A percentile compares a stretch with the other conserved stretches of the same genome.
Evolutionary conservation across 1,284 basidiomycete species (phyloP).

Genomic region (Wallemia hederae): DNA sequence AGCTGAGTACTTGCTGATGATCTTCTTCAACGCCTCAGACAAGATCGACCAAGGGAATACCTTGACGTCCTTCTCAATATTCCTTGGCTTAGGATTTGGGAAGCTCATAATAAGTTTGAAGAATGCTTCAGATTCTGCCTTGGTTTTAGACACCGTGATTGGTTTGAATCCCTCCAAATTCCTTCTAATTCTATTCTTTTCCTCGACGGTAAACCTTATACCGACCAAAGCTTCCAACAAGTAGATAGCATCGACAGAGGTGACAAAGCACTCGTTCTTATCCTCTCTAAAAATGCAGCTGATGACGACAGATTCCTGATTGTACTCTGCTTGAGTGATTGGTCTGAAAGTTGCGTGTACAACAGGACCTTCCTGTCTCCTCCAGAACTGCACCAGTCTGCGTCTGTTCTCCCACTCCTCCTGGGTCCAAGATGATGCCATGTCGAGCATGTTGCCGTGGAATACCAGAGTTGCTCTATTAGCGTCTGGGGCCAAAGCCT

Average conservation of each 20-base stretch:
- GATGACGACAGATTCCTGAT: slow-evolving; percentile 21
- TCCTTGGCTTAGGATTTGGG: slow-evolving; percentile 68
- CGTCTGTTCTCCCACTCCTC: slow-evolving; percentile 22
- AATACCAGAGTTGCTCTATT: slow-evolving; percentile 14
- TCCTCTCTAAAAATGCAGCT: slow-evolving; percentile 74
- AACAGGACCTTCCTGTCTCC: slow-evolving; percentile 21
- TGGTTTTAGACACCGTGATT: slow-evolving; percentile 64
- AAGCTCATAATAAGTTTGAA: slow-evolving; percentile 91
- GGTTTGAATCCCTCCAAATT: slow-evolving; percentile 80
- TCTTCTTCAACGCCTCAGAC: slow-evolving; percentile 56
- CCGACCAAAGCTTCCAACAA: slow-evolving; percentile 65
- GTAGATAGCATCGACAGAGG: slow-evolving; percentile 82
- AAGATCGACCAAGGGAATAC: slow-evolving; percentile 79
- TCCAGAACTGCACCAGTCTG: slow-evolving; percentile 24
- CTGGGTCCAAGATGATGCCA: slow-evolving; percentile 18
- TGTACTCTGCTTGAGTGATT: slow-evolving; percentile 19
- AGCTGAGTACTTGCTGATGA: slow-evolving; percentile 53
- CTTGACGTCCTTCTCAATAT: slow-evolving; percentile 94
- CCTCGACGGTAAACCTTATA: slow-evolving; percentile 60
- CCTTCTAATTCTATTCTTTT: slow-evolving; percentile 81
- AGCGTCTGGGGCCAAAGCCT: slow-evolving; percentile 1
- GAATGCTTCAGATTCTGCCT: slow-evolving; percentile 46
- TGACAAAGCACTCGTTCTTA: slow-evolving; percentile 50
- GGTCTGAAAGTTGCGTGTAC: slow-evolving; percentile 22
- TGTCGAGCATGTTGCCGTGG: slow-evolving; percentile 20